Evolutionary conservation across 148 eudicot species (phyloP), one percentile per base, ranked within the genome.

Genomic region (Vaccinium myrtillus): DNA sequence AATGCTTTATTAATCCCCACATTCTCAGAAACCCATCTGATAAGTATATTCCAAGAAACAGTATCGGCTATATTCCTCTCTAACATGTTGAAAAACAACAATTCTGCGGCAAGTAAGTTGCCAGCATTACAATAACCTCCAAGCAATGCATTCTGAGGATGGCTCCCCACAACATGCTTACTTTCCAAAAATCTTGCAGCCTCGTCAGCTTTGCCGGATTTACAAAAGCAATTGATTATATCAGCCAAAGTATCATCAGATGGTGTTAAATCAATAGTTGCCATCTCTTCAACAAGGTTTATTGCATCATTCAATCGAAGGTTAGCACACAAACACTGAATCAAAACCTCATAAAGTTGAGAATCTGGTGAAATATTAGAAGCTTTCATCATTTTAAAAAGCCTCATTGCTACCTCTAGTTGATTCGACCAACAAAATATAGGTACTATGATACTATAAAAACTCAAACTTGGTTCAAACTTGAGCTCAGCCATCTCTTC

Each of bases 1-100:
- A 78, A 59, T 75, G 89, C 92, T 81, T 86, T 87, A 21, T 85
- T 82, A 27, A 88, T 86, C 39, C 82, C 51, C 49, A 32, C 56
- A 58, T 58, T 78, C 79, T 88, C 87, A 67, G 92, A 90, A 86
- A 94, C 89, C 85, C 82, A 90, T 79, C 89, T 70, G 74, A 94
- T 88, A 59, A 94, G 84, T 82, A 87, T 85, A 87, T 89, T 94
- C 93, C 95, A 94, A 19, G 98, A 93, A 54, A 43, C 2, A 79
- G 55, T 79, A 86, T 91, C 92, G 10, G 83, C 84, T 76, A 90
- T 77, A 77, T 87, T 81, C 80, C 87, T 84, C 63, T 81, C 85
- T 12, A 87, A 78, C 94, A 94, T 92, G 81, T 77, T 84, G 83
- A 75, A 50, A 82, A 93, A 89, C 58, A 93, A 54, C 65, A 48